Evolutionary conservation across 2,329 filamentous ascomycete species (phyloP), one percentile per base, ranked within the genome.

Genomic region (Beauveria sp.): DNA sequence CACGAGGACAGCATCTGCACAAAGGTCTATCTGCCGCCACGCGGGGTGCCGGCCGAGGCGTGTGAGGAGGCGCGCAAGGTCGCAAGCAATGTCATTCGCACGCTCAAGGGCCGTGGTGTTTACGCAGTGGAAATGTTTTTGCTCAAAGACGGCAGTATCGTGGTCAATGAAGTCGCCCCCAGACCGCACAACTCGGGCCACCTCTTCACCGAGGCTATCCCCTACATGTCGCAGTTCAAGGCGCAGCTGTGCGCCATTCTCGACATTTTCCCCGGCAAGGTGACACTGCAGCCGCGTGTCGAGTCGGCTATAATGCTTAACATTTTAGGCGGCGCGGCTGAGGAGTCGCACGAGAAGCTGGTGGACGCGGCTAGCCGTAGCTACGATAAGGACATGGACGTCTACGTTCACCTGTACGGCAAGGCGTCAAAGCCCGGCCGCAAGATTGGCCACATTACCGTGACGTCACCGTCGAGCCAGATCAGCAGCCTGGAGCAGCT

Each of bases 71-170:
- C 92, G 0, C 87, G 91, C 70, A 82, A 86, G 47, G 80, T 97
- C 0, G 94, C 92, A 0, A 84, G 85, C 66, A 85, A 89, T 62
- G 92, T 94, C 12, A 86, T 97, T 24, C 82, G 84, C 47, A 88
- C 85, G 56, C 88, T 99, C 59, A 86, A 87, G 78, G 94, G 94
- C 56, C 88, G 94, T 64, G 94, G 94, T 65, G 90, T 96, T 37
- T 99, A 97, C 73, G 94, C 93, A 0, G 93, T 97, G 0, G 94
- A 99, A 76, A 90, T 97, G 86, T 99, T 99, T 75, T 76, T 97
- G 3, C 82, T 92, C 12, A 77, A 86, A 54, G 85, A 94, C 67
- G 85, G 81, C 62, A 78, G 78, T 1, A 80, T 96, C 2, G 76
- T 96, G 62, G 82, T 97, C 67, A 96, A 96, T 73, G 92, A 96